Evolutionary conservation across 495 filamentous ascomycete species (phyloP).

Genomic region (Penicillium soppii): DNA sequence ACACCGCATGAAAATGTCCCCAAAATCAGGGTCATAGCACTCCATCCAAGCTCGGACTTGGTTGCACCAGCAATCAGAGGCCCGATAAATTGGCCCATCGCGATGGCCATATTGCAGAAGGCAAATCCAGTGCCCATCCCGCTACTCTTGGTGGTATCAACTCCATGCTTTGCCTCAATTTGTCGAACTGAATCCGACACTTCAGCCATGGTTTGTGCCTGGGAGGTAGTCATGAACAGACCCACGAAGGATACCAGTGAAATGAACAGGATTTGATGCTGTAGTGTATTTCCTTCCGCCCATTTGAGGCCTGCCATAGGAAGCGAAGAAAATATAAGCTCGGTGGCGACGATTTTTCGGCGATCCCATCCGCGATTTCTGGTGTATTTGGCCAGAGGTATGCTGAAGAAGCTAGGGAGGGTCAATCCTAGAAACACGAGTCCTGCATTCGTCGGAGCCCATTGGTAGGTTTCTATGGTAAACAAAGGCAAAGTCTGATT

Average conservation of each 20-base stretch:
- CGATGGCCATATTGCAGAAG: slow-evolving; percentile 10
- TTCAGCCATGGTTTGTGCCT: slow-evolving; percentile 9
- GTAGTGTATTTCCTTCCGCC: neutral
- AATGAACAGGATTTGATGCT: slow-evolving; percentile 3
- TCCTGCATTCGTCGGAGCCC: slow-evolving; percentile 9
- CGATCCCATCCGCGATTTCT: neutral
- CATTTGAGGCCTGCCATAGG: neutral
- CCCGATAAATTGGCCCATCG: slow-evolving; percentile 1
- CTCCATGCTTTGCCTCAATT: slow-evolving; percentile 1
- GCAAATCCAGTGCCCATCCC: slow-evolving; percentile 7
- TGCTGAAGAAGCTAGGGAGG: slow-evolving; percentile 9
- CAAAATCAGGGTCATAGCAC: slow-evolving; percentile 1
- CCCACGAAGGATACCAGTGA: neutral
- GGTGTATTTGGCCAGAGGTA: slow-evolving; percentile 8
- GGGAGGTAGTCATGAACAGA: slow-evolving; percentile 5
- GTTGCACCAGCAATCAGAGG: slow-evolving; percentile 1
- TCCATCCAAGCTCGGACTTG: slow-evolving; percentile 1
- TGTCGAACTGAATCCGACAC: slow-evolving; percentile 1
- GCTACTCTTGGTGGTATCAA: slow-evolving; percentile 1
- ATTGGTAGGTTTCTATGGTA: slow-evolving; percentile 7
- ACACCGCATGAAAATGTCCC: neutral
- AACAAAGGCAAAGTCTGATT: slow-evolving; percentile 9
- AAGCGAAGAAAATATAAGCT: neutral
- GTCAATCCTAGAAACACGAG: slow-evolving; percentile 7
- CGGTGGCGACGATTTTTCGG: slow-evolving; percentile 3